A percentile compares a stretch with the other conserved stretches of the same genome.
phyloP scores from a whole-genome alignment of 495 filamentous ascomycete species.

The Tuber melanosporum region DNA sequence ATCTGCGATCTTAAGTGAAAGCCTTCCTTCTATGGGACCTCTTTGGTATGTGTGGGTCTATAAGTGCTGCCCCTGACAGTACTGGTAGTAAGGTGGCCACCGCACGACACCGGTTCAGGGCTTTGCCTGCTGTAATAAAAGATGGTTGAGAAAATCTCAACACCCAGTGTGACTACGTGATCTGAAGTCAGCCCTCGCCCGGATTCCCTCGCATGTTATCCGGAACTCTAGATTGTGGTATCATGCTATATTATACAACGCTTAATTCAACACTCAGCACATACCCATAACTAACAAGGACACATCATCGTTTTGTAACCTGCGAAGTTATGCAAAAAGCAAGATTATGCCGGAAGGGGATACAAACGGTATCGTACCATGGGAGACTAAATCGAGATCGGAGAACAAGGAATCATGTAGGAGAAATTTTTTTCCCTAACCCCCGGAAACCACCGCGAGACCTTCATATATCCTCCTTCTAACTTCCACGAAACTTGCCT shows the following conservation, averaged over 20 bases:
- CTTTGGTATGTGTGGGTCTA: too few species aligned
- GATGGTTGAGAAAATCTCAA: not conserved
- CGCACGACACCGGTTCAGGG: too few species aligned
- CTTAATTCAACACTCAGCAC: not conserved
- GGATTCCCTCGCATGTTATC: not conserved
- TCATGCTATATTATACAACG: not conserved
- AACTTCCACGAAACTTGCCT: slow-evolving; percentile 61
- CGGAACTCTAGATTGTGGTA: not conserved
- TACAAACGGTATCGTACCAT: not conserved
- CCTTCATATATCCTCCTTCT: slow-evolving; percentile 78
- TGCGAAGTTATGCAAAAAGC: not conserved
- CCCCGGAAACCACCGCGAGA: slow-evolving; percentile 69
- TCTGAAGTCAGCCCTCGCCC: not conserved
- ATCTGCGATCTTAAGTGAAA: too few species aligned
- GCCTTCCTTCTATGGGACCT: too few species aligned
- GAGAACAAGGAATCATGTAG: not conserved
- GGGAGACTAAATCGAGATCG: not conserved
- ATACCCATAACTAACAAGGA: not conserved
- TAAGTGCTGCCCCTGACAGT: too few species aligned
- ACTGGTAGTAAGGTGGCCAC: too few species aligned
- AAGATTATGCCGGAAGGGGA: not conserved
- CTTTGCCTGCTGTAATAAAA: too few species aligned
- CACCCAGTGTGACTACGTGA: not conserved
- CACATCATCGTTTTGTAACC: not conserved
- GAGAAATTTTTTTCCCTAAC: slow-evolving; percentile 43